These are phyloP conservation scores for Santalum album DNA, from an alignment of 164 flowering plant genomes.

Conservation along the genomic window DNA sequence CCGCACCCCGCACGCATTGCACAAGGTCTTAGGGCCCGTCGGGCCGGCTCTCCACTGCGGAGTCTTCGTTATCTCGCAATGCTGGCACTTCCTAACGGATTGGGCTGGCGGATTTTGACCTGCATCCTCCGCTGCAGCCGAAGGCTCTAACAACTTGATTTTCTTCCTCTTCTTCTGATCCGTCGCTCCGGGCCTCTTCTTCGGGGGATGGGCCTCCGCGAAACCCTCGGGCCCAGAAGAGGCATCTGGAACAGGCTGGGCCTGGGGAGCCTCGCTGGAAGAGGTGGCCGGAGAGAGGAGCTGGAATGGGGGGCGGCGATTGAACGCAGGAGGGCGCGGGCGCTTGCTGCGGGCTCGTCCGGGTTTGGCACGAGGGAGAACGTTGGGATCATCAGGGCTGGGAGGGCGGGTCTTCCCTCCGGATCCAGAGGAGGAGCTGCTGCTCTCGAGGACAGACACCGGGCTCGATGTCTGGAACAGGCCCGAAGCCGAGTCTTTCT, in stretches of 20 bases:
- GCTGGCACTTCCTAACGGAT: conserved; percentile 68
- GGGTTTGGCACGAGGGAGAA: conserved; percentile 17
- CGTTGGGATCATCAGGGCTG: conserved; percentile 23
- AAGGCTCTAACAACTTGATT: conserved; percentile 25
- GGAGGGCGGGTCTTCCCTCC: conserved; percentile 30
- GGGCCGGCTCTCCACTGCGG: conserved; percentile 98
- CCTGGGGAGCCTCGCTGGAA: conserved; percentile 14
- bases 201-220: conserved; percentile 40
- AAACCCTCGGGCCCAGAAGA: conserved; percentile 35
- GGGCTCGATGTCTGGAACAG: conserved; percentile 71
- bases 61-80: conserved; percentile 86
- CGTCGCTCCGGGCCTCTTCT: conserved; percentile 18
- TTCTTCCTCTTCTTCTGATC: conserved; percentile 59
- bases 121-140: conserved; percentile 9
- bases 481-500: no score
- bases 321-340: conserved; percentile 67
- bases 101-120: conserved; percentile 6
- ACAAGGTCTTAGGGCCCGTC: conserved; percentile 90
- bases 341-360: conserved; percentile 85
- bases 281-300: conserved; percentile 43
- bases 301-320: conserved; percentile 45
- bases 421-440: conserved; percentile 45
- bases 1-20: conserved; percentile 97
- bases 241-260: conserved; percentile 10
- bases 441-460: conserved; percentile 79